These are phyloP conservation scores for Boeremia lycopersici DNA, from an alignment of 2,329 filamentous ascomycete genomes.

Conservation along the genomic window DNA sequence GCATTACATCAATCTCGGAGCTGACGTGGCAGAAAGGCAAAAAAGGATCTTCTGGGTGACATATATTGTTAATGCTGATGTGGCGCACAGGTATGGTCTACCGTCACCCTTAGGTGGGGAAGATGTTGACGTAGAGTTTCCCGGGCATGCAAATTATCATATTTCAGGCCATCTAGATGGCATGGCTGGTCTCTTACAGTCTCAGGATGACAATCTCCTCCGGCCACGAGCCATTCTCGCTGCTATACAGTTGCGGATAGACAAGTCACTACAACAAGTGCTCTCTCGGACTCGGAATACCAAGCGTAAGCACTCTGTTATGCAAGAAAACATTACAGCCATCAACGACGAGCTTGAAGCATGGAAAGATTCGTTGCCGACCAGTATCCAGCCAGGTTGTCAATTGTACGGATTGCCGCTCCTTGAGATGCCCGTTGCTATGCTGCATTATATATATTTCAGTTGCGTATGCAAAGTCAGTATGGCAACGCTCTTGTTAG, in stretches of 20 bases:
- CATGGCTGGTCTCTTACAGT: no score
- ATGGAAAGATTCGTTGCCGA: background rate
- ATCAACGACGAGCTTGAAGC: background rate
- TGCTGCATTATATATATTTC: conserved; percentile 2
- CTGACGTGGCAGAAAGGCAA: background rate
- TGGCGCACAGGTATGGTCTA: conserved; percentile 2
- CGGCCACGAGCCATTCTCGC: background rate
- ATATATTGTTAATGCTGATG: conserved; percentile 4
- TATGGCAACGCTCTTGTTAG: background rate
- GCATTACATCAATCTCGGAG: background rate
- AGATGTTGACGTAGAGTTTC: background rate
- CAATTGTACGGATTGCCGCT: background rate
- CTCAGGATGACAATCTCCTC: background rate
- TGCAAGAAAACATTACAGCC: background rate
- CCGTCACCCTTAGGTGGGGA: background rate
- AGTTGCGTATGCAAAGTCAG: conserved; percentile 3
- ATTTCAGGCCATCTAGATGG: background rate
- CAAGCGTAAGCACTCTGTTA: background rate
- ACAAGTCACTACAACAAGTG: background rate
- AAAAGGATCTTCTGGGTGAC: conserved; percentile 3
- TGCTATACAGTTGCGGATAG: background rate
- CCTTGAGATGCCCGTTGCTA: conserved; percentile 2
- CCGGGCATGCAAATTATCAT: background rate
- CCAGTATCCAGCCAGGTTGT: background rate
- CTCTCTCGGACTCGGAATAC: background rate